Evolutionary conservation across 2,329 filamentous ascomycete species (phyloP).

Genomic region (Penicillium brevicompactum): DNA sequence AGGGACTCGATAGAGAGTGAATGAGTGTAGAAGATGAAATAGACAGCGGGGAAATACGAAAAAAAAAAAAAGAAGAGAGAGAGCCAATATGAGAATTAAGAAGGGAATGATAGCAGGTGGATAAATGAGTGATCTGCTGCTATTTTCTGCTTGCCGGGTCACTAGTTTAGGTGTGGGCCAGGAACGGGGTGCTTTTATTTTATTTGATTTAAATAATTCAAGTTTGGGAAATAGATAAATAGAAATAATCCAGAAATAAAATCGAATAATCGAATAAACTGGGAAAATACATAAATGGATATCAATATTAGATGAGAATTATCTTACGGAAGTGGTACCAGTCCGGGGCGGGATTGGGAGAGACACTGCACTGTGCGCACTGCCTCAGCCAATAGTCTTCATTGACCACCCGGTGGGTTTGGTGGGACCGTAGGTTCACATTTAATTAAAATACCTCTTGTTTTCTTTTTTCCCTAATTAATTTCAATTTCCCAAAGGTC

Average conservation of each 20-base stretch:
- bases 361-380: constrained; percentile 10
- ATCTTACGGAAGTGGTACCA: not conserved
- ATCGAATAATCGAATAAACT: not conserved
- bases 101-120: constrained; percentile 32
- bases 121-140: constrained; percentile 43
- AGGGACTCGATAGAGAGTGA: constrained; percentile 28
- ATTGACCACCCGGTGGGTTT: not conserved
- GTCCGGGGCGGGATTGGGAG: constrained; percentile 23
- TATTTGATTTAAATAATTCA: not conserved
- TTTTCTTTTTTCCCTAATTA: not conserved
- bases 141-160: constrained; percentile 33
- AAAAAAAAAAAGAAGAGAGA: constrained; percentile 36
- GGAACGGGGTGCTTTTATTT: constrained; percentile 12
- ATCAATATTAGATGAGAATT: not conserved
- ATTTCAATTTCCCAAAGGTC: not conserved
- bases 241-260: not conserved
- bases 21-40: constrained; percentile 19
- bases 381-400: constrained; percentile 8
- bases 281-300: not conserved
- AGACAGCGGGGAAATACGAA: constrained; percentile 26
- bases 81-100: constrained; percentile 23
- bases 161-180: constrained; percentile 29
- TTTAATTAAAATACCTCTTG: not conserved
- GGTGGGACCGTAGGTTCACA: not conserved
- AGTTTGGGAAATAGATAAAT: not conserved